These are phyloP conservation scores for Astrephomene gubernaculifera DNA, from an alignment of 139 green algal species.

Conservation along the genomic window DNA sequence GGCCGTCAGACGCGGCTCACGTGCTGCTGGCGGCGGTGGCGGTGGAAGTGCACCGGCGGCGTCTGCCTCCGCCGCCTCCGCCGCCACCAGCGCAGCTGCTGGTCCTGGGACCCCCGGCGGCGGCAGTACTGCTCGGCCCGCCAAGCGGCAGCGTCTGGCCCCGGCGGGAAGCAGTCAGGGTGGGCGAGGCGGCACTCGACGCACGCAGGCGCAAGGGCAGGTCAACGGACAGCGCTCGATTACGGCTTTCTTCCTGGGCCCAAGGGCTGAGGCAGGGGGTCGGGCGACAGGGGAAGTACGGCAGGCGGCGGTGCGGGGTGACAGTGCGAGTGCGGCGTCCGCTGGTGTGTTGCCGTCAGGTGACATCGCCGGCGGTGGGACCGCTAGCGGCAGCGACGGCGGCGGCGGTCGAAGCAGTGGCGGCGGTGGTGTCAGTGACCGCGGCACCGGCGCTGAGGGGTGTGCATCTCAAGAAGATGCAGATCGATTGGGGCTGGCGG, in stretches of 20 bases:
- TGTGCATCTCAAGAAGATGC: too few relatives aligned
- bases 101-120: background rate
- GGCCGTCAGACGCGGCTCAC: too few relatives aligned
- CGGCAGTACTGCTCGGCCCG: background rate
- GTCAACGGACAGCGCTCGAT: constrained; percentile 24
- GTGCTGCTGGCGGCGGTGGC: background rate
- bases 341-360: too few relatives aligned
- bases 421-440: too few relatives aligned
- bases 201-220: too few relatives aligned
- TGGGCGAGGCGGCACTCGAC: background rate
- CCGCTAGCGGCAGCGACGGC: background rate
- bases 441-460: too few relatives aligned
- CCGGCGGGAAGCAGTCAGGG: background rate
- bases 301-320: background rate
- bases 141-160: background rate
- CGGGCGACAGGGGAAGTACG: background rate
- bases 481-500: too few relatives aligned
- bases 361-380: too few relatives aligned
- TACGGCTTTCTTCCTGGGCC: constrained; percentile 43
- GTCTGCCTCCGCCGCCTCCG: background rate
- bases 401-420: background rate
- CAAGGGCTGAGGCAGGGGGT: background rate
- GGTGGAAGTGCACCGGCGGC: background rate
- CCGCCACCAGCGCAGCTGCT: background rate
- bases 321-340: too few relatives aligned